Conservation (phyloP, 2,329 filamentous ascomycete genomes). For the Diaporthe citriasiana region DNA sequence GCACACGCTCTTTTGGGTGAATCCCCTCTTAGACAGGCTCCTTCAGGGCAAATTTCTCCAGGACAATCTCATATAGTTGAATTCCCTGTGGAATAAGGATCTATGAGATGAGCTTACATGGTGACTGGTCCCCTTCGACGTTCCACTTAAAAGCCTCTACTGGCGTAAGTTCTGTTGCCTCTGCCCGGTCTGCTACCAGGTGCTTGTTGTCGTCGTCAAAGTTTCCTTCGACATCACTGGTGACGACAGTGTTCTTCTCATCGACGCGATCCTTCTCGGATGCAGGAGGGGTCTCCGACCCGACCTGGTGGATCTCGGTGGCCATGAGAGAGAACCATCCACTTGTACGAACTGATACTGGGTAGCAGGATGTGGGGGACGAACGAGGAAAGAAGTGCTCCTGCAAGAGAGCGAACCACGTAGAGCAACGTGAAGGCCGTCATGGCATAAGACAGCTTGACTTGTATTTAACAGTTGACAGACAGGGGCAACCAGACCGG, state of each 20-base stretch:
- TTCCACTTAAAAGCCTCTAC: slow-evolving; percentile 54
- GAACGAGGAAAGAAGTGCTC: background rate
- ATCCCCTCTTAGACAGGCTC: too few relatives aligned
- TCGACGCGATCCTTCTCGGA: background rate
- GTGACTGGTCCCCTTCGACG: slow-evolving; percentile 55
- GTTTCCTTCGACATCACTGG: slow-evolving; percentile 39
- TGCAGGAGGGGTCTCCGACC: slow-evolving; percentile 11
- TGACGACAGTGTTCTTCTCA: slow-evolving; percentile 38
- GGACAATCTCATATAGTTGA: too few relatives aligned
- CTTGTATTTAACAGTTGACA: background rate
- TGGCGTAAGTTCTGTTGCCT: slow-evolving; percentile 51
- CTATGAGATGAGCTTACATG: slow-evolving; percentile 47
- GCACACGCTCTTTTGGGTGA: too few relatives aligned
- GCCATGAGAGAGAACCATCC: slow-evolving; percentile 34
- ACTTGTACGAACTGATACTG: background rate
- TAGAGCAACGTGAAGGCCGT: background rate
- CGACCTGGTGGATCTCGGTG: slow-evolving; percentile 38
- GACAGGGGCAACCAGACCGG: background rate
- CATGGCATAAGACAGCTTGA: background rate
- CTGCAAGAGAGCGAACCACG: background rate
- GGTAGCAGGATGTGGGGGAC: background rate
- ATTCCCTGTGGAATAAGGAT: background rate
- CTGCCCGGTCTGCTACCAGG: slow-evolving; percentile 44
- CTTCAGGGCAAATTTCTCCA: too few relatives aligned
- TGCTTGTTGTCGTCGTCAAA: slow-evolving; percentile 39